Base-by-base conservation (phyloP, 352 stramenopile species). In the Bremia lactucae region DNA sequence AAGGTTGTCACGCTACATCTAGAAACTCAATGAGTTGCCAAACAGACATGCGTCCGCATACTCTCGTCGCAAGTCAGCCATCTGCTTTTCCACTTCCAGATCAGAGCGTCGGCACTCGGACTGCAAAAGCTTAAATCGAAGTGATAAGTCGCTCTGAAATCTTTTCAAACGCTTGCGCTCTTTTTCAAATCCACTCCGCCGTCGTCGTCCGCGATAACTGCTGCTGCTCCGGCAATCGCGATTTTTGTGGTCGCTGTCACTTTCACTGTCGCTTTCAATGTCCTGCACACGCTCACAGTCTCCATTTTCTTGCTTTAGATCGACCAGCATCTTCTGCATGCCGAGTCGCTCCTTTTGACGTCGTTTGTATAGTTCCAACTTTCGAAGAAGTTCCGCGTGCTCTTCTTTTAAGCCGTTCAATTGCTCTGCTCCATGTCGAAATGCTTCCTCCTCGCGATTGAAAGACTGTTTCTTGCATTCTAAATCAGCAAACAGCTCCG, bases 31-130 rank as follows among this genome's bases (percentile, higher is more conserved):
- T 26, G 61, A 46, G 33, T 53, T 63, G 46, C 61, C 46, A 50
- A 86, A 83, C 13, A 88, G 70, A 56, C 68, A 83, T 23, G 66
- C 67, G 45, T 84, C 67, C 16, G 60, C 51, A 55, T 85, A 85
- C 54, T 85, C 67, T 42, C 68, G 69, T 7, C 65, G 65, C 22
- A 89, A 46, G 20, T 85, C 60, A 8, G 45, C 49, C 31, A 83
- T 44, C 7, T 75, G 36, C 39, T 68, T 59, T 33, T 83, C 67
- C 39, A 79, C 48, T 20, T 78, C 31, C 54, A 89, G 61, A 31
- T 84, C 54, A 23, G 54, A 65, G 36, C 65, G 57, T 36, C 55
- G 46, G 57, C 64, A 68, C 52, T 87, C 68, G 6, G 73, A 81
- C 43, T 83, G 45, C 29, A 84, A 46, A 14, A 89, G 48, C 41